Conservation (phyloP, 2,329 filamentous ascomycete species). For the Fusarium coicis region DNA sequence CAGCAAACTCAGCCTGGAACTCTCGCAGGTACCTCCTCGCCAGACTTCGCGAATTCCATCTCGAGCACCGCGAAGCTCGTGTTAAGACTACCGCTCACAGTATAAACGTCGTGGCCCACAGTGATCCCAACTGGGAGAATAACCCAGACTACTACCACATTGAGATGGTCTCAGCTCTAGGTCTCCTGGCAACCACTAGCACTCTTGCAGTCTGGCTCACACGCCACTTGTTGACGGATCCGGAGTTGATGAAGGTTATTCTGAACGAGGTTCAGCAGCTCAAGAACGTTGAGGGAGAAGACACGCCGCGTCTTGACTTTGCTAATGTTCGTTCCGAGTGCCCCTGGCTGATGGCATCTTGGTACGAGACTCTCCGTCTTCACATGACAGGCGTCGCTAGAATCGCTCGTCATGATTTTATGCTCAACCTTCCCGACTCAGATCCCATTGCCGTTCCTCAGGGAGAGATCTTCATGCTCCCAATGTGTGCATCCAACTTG, state of each 20-base stretch:
- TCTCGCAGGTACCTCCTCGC: slow-evolving; percentile 42
- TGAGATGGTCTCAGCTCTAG: slow-evolving; percentile 48
- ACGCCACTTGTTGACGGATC: slow-evolving; percentile 41
- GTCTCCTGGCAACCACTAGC: slow-evolving; percentile 47
- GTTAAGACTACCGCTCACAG: slow-evolving; percentile 42
- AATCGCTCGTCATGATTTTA: slow-evolving; percentile 45
- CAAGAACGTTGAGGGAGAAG: slow-evolving; percentile 16
- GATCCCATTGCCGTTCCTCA: slow-evolving; percentile 38
- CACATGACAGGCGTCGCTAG: slow-evolving; percentile 48
- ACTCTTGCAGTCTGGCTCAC: slow-evolving; percentile 47
- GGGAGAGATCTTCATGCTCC: slow-evolving; percentile 47
- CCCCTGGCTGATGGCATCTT: slow-evolving; percentile 46
- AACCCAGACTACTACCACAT: slow-evolving; percentile 48
- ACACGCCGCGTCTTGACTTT: slow-evolving; percentile 33
- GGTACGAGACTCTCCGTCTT: slow-evolving; percentile 48
- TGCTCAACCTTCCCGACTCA: slow-evolving; percentile 31
- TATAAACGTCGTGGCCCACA: slow-evolving; percentile 47
- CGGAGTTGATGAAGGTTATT: slow-evolving; percentile 34
- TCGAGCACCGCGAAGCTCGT: slow-evolving; percentile 38
- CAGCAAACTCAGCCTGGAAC: slow-evolving; percentile 42
- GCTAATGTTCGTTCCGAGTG: slow-evolving; percentile 41
- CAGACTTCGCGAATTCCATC: slow-evolving; percentile 42
- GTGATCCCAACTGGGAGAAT: slow-evolving; percentile 45
- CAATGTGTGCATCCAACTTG: slow-evolving; percentile 48
- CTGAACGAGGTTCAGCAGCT: slow-evolving; percentile 39